A percentile compares a stretch with the other conserved stretches of the same genome.
These are phyloP conservation scores for Wickerhamomyces sp. DNA, from an alignment of 1,139 yeast species.

Conservation along the genomic window DNA sequence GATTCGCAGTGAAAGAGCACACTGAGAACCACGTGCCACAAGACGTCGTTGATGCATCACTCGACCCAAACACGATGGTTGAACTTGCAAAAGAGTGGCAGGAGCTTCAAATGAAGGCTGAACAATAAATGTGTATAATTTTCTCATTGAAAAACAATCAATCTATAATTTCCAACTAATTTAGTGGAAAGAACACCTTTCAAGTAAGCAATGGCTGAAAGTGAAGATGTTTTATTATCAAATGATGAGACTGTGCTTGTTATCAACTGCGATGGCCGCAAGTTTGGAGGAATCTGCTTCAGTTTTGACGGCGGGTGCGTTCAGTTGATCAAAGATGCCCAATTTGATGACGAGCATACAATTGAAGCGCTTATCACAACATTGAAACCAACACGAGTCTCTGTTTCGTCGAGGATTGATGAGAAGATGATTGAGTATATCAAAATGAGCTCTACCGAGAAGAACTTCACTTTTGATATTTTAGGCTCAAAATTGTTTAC, in stretches of 20 bases:
- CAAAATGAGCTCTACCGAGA: neutral
- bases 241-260: neutral
- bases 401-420: neutral
- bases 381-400: neutral
- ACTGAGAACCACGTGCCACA: slow-evolving; percentile 89
- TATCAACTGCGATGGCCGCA: neutral
- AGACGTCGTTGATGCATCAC: slow-evolving; percentile 82
- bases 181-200: too few relatives aligned
- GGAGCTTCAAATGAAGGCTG: slow-evolving; percentile 30
- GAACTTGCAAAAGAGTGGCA: slow-evolving; percentile 64
- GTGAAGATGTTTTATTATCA: neutral
- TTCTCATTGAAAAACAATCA: neutral
- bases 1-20: slow-evolving; percentile 77
- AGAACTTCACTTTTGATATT: slow-evolving; percentile 5
- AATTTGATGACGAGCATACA: neutral
- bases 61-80: slow-evolving; percentile 58
- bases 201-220: too few relatives aligned
- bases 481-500: slow-evolving; percentile 3
- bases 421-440: neutral
- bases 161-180: neutral
- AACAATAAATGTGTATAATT: neutral
- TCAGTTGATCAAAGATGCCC: neutral
- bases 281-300: neutral
- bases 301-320: neutral
- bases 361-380: neutral